Conservation (phyloP, 192 early-diverging fungal genomes). For the Backusella sp. region DNA sequence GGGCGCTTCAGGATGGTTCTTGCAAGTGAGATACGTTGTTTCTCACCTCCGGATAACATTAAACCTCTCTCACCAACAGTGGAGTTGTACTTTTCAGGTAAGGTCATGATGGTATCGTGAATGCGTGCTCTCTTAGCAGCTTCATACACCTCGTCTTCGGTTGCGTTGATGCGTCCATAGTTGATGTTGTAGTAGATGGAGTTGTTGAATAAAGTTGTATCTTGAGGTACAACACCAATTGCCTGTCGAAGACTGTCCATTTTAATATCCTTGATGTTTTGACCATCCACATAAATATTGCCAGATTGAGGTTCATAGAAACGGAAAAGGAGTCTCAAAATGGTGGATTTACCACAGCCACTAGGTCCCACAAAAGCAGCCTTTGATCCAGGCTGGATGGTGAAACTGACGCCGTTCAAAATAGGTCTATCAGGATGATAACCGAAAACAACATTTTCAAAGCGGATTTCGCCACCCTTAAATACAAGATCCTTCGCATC, state of each 20-base stretch:
- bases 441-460: slow-evolving; percentile 89
- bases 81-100: slow-evolving; percentile 64
- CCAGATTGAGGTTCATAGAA: slow-evolving; percentile 90
- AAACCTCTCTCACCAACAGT: slow-evolving; percentile 70
- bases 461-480: slow-evolving; percentile 77
- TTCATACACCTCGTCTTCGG: slow-evolving; percentile 56
- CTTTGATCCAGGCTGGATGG: slow-evolving; percentile 80
- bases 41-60: slow-evolving; percentile 68
- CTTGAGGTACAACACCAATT: slow-evolving; percentile 92
- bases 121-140: slow-evolving; percentile 62
- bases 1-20: slow-evolving; percentile 93
- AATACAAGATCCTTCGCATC: slow-evolving; percentile 50
- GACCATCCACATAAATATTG: slow-evolving; percentile 81
- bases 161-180: slow-evolving; percentile 78
- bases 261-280: slow-evolving; percentile 77
- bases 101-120: slow-evolving; percentile 54
- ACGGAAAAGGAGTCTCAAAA: slow-evolving; percentile 85
- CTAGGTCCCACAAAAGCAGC: slow-evolving; percentile 92
- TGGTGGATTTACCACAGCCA: slow-evolving; percentile 91
- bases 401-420: slow-evolving; percentile 68
- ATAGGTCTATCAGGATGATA: slow-evolving; percentile 70
- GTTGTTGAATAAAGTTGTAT: slow-evolving; percentile 93
- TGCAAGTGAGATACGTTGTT: slow-evolving; percentile 77
- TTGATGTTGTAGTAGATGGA: slow-evolving; percentile 89
- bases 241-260: slow-evolving; percentile 72